Evolutionary conservation across 495 filamentous ascomycete species (phyloP).

Genomic region (Eremomyces bilateralis): DNA sequence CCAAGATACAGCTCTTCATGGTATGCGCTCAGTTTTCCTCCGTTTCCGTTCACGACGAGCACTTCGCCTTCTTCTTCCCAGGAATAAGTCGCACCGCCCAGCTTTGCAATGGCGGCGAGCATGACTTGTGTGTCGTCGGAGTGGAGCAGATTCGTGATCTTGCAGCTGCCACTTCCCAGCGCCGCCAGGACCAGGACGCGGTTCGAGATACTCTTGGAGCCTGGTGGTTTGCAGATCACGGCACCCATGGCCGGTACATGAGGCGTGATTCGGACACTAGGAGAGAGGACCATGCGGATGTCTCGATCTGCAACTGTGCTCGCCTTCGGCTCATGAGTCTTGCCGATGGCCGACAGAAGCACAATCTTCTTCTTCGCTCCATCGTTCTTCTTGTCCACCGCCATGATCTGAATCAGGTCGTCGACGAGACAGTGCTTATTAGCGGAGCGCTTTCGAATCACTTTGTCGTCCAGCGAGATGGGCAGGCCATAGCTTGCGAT

Average conservation of each 20-base stretch:
- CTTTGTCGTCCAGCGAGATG: slow-evolving; percentile 63
- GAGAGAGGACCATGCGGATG: slow-evolving; percentile 65
- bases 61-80: slow-evolving; percentile 90
- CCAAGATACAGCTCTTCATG: slow-evolving; percentile 68
- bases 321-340: slow-evolving; percentile 66
- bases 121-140: slow-evolving; percentile 96
- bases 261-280: slow-evolving; percentile 52
- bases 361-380: slow-evolving; percentile 92
- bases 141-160: slow-evolving; percentile 78
- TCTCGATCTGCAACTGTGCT: slow-evolving; percentile 71
- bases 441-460: slow-evolving; percentile 65
- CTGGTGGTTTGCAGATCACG: slow-evolving; percentile 67
- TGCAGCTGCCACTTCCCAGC: slow-evolving; percentile 66
- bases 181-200: slow-evolving; percentile 82
- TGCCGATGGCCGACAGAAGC: slow-evolving; percentile 78
- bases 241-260: slow-evolving; percentile 37
- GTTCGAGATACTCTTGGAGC: slow-evolving; percentile 97
- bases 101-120: slow-evolving; percentile 63
- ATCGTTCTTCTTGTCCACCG: slow-evolving; percentile 95
- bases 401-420: slow-evolving; percentile 75
- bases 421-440: slow-evolving; percentile 86
- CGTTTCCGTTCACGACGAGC: slow-evolving; percentile 74
- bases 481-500: slow-evolving; percentile 85
- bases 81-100: slow-evolving; percentile 75
- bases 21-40: slow-evolving; percentile 61